Percentiles rank a stretch among this genome's conserved stretches.
These are phyloP conservation scores for Saturnispora besseyi DNA, from an alignment of 805 yeast genomes.

Conservation along the genomic window DNA sequence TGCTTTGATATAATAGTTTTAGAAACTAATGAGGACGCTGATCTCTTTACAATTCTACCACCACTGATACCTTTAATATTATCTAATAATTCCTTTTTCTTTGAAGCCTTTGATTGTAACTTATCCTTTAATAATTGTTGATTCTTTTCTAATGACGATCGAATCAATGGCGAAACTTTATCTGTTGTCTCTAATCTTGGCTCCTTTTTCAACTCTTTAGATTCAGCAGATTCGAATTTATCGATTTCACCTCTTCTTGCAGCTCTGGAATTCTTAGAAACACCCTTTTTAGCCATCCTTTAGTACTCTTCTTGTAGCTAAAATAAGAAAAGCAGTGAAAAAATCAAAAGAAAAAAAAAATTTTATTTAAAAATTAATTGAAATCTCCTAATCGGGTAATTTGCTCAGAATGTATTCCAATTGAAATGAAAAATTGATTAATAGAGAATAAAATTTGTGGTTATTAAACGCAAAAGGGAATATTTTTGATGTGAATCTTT, in stretches of 20 bases:
- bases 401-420: neutral
- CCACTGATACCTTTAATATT: neutral
- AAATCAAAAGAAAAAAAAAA: neutral
- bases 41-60: slow-evolving; percentile 13
- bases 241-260: slow-evolving; percentile 60
- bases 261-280: slow-evolving; percentile 66
- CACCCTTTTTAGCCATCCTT: slow-evolving; percentile 17
- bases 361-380: neutral
- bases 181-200: slow-evolving; percentile 57
- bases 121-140: slow-evolving; percentile 53
- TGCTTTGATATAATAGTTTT: slow-evolving; percentile 19
- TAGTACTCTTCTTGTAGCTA: neutral
- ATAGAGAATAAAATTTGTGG: neutral
- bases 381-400: neutral
- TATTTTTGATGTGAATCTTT: too few species aligned
- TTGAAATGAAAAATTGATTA: neutral
- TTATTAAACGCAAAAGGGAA: too few species aligned
- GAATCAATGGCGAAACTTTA: slow-evolving; percentile 52
- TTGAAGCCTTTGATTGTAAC: slow-evolving; percentile 31
- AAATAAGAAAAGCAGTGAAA: neutral
- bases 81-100: slow-evolving; percentile 12
- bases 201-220: slow-evolving; percentile 39
- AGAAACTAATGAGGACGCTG: slow-evolving; percentile 16
- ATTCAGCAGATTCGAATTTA: slow-evolving; percentile 26
- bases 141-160: slow-evolving; percentile 52